A percentile compares a stretch with the other conserved stretches of the same genome.
These are phyloP conservation scores for Polygonum aviculare DNA, from an alignment of 148 eudicot genomes.

Conservation along the genomic window DNA sequence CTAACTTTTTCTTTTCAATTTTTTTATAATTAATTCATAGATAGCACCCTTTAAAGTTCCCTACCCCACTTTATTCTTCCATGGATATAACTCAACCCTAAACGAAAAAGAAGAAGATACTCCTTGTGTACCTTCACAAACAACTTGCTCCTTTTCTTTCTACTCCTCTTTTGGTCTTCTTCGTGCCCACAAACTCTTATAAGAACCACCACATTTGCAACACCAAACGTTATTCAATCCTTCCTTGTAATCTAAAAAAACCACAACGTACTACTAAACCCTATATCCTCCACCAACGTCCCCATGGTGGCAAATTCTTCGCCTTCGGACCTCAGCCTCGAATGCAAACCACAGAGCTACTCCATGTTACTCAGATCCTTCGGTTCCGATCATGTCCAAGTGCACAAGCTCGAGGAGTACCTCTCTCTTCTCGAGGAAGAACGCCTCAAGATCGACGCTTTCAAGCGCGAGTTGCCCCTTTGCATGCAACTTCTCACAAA, in stretches of 20 bases:
- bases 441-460: constrained; percentile 89
- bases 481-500: constrained; percentile 92
- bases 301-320: constrained; percentile 46
- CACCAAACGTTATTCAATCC: constrained; percentile 3
- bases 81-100: constrained; percentile 38
- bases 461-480: constrained; percentile 94
- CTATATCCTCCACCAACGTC: background rate
- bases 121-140: constrained; percentile 63
- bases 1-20: constrained; percentile 13
- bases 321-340: constrained; percentile 64
- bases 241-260: background rate
- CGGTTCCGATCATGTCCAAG: constrained; percentile 6
- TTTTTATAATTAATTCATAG: background rate
- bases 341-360: constrained; percentile 48
- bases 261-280: background rate
- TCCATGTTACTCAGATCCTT: constrained; percentile 59
- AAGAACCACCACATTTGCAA: constrained; percentile 7
- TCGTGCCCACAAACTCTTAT: constrained; percentile 16
- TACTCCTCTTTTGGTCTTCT: constrained; percentile 17
- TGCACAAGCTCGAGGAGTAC: constrained; percentile 65
- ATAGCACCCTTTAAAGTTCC: background rate
- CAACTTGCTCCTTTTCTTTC: constrained; percentile 26
- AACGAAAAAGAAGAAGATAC: constrained; percentile 50
- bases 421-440: constrained; percentile 79
- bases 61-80: constrained; percentile 67